Base-by-base conservation (phyloP, 805 yeast species). In the Metschnikowia peoriensis region DNA sequence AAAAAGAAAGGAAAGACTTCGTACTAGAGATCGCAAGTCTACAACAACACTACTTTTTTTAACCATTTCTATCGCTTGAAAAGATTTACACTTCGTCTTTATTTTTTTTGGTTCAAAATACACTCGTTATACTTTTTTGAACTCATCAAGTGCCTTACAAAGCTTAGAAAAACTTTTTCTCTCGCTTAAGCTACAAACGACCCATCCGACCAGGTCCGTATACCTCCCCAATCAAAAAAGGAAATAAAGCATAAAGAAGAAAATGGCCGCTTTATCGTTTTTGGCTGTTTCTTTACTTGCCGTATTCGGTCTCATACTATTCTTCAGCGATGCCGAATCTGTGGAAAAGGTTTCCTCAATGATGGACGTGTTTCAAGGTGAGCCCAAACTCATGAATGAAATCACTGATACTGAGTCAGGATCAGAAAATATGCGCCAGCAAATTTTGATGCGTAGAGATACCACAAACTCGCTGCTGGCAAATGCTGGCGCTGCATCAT, bases 241-340 rank as follows among this genome's bases (percentile, higher is more conserved):
- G 22, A 15, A 17, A 38, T 7, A 15, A 38, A 15, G 10, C 7
- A 1, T 7, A 14, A 38, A 41, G 9, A 27, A 37, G 10, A 46
- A 39, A 16, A 49, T 49, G 52, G 47, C 52, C 22, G 39, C 44
- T 15, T 48, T 45, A 17, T 50, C 53, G 35, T 45, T 45, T 44
- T 4, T 50, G n/a, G 27, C 22, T 14, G 27, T 50, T 16, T 29
- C 53, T 6, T 38, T 50, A 12, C 29, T 37, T 7, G 46, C 53
- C 28, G 12, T 50, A 8, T 14, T 50, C 17, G 53, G 46, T 41
- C 17, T 45, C 28, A 6, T 44, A 15, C 39, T 45, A 17, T 38
- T 45, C 16, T 37, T 37, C 28, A 28, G 38, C 39, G 37, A 49
- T 22, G 28, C 44, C 5, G 1, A 14, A 29, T 38, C 47, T 9